These are phyloP conservation scores for Peniophora sp. DNA, from an alignment of 1,284 basidiomycete species.

Conservation along the genomic window DNA sequence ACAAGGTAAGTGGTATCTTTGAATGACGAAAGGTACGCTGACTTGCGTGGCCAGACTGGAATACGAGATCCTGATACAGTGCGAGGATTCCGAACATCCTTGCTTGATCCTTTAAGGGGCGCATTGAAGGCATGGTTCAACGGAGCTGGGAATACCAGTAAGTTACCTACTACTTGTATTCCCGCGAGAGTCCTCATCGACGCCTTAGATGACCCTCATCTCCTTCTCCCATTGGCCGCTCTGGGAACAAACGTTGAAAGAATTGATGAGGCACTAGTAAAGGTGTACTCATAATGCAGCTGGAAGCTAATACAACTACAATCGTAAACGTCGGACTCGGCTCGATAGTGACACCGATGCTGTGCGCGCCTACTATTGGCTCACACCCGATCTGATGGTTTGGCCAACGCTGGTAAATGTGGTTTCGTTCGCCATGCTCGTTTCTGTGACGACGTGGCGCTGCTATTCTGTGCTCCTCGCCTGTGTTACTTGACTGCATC, in stretches of 20 bases:
- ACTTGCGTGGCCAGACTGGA: slow-evolving; percentile 34
- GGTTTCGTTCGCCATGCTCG: too few species aligned
- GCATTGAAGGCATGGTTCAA: slow-evolving; percentile 19
- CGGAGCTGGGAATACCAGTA: slow-evolving; percentile 14
- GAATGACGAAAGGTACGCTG: background rate
- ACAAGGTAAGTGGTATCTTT: slow-evolving; percentile 29
- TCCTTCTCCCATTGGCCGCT: slow-evolving; percentile 14
- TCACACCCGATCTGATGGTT: too few species aligned
- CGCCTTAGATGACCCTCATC: slow-evolving; percentile 9
- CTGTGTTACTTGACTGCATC: too few species aligned
- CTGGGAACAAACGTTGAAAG: slow-evolving; percentile 18
- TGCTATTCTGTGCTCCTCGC: too few species aligned
- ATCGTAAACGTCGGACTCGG: background rate
- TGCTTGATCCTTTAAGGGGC: slow-evolving; percentile 22
- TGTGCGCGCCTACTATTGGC: too few species aligned
- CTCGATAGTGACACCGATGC: background rate
- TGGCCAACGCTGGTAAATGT: too few species aligned
- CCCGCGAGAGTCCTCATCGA: background rate
- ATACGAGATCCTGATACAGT: slow-evolving; percentile 34
- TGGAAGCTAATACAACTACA: background rate
- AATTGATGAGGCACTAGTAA: slow-evolving; percentile 15
- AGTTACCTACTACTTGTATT: background rate
- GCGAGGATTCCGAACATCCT: slow-evolving; percentile 16
- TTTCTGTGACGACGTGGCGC: too few species aligned
- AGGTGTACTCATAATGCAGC: background rate